These are phyloP conservation scores for Zychaea mexicana DNA, from an alignment of 371 early-diverging fungal species.

Conservation along the genomic window DNA sequence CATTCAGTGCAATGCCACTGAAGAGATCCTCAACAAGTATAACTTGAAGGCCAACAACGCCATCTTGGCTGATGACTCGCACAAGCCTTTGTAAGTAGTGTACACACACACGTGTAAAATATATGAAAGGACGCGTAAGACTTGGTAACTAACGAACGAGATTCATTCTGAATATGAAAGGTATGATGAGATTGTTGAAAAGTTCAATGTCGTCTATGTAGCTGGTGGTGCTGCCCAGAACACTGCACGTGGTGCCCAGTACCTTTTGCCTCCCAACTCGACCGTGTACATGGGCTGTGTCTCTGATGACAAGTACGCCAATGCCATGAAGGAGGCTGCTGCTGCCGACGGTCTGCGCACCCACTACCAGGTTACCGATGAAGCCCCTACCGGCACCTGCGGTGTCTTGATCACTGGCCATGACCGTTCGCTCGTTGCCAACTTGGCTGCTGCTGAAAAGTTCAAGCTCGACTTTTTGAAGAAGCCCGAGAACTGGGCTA, in stretches of 20 bases:
- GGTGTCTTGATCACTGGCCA: constrained; percentile 92
- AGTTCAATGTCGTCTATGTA: constrained; percentile 78
- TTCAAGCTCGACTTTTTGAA: constrained; percentile 77
- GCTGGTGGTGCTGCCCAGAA: constrained; percentile 98
- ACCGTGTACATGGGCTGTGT: constrained; percentile 92
- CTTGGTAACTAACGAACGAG: background rate
- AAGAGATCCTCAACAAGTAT: constrained; percentile 78
- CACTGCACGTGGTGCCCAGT: constrained; percentile 90
- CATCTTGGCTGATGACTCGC: constrained; percentile 89
- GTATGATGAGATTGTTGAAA: constrained; percentile 78
- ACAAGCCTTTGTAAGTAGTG: constrained; percentile 72
- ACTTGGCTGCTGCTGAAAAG: constrained; percentile 92
- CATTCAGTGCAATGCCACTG: constrained; percentile 83
- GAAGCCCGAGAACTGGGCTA: constrained; percentile 79
- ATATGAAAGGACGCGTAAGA: background rate
- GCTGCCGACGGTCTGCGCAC: constrained; percentile 83
- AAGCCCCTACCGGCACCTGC: constrained; percentile 90
- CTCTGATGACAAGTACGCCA: constrained; percentile 83
- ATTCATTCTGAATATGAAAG: constrained; percentile 22
- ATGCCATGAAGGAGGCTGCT: constrained; percentile 76
- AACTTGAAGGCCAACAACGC: constrained; percentile 92
- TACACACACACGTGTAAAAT: background rate
- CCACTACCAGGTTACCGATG: constrained; percentile 75
- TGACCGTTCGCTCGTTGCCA: constrained; percentile 87
- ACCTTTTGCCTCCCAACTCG: constrained; percentile 82